These are phyloP conservation scores for Irpex sp. DNA, from an alignment of 1,284 basidiomycete species.

Conservation along the genomic window DNA sequence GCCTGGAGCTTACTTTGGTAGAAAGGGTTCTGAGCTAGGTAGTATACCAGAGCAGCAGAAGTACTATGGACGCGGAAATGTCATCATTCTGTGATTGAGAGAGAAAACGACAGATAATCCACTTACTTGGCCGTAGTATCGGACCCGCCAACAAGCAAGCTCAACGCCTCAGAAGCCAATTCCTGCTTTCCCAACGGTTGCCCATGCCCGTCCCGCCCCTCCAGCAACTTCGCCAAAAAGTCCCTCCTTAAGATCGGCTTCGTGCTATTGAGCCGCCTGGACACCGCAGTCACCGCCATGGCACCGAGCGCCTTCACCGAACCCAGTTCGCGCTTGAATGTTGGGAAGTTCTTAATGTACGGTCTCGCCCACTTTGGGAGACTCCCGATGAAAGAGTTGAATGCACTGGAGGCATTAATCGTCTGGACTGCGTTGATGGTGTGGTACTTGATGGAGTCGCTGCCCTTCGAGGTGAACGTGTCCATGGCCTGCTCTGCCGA, in stretches of 20 bases:
- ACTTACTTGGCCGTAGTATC: neutral
- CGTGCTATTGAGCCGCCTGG: conserved; percentile 2
- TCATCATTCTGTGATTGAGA: neutral
- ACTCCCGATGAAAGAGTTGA: neutral
- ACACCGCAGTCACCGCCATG: conserved; percentile 7
- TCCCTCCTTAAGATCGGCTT: neutral
- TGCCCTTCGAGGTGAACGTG: neutral
- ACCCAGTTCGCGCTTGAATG: neutral
- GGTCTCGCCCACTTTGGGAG: neutral
- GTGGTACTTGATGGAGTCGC: neutral
- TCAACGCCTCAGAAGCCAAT: neutral
- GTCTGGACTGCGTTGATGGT: neutral
- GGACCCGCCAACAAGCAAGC: neutral
- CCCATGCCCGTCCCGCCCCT: neutral
- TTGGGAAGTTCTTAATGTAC: neutral
- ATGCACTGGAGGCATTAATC: neutral
- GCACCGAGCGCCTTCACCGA: neutral
- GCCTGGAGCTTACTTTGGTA: conserved; percentile 6
- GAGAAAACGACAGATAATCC: neutral
- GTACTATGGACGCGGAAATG: neutral
- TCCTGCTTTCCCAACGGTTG: conserved; percentile 4
- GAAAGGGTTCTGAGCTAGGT: conserved; percentile 1
- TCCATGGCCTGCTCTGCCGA: neutral
- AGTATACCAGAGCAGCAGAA: conserved; percentile 3
- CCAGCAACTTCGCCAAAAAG: neutral